phyloP scores from a whole-genome alignment of 495 filamentous ascomycete species.

The Amorphotheca resinae region DNA sequence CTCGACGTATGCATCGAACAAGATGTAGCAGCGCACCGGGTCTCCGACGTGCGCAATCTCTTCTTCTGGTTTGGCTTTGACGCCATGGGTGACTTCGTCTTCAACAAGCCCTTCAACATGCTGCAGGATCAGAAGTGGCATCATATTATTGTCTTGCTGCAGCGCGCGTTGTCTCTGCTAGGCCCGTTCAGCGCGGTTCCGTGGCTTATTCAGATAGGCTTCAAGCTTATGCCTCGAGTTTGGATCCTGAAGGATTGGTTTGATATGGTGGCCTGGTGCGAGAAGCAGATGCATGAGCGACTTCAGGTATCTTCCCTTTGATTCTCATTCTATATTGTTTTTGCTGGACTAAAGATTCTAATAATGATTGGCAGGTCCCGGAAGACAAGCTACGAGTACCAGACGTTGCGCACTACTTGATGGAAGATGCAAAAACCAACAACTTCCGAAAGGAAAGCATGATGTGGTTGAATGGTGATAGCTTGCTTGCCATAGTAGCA shows the following conservation, averaged over 20 bases:
- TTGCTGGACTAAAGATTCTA: too few species aligned
- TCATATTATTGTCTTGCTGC: slow-evolving; percentile 22
- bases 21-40: slow-evolving; percentile 4
- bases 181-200: slow-evolving; percentile 25
- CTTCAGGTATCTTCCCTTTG: too few species aligned
- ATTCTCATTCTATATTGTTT: too few species aligned
- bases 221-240: too few species aligned
- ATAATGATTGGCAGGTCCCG: too few species aligned
- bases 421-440: background rate
- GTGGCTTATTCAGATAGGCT: slow-evolving; percentile 29
- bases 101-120: slow-evolving; percentile 26
- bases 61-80: slow-evolving; percentile 27
- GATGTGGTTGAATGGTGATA: background rate
- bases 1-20: slow-evolving; percentile 19
- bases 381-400: too few species aligned
- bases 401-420: background rate
- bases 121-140: slow-evolving; percentile 23
- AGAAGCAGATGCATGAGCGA: too few species aligned
- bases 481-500: background rate
- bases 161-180: slow-evolving; percentile 24
- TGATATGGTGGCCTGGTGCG: too few species aligned
- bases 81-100: slow-evolving; percentile 4
- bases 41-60: slow-evolving; percentile 21
- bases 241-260: too few species aligned
- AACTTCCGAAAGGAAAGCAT: background rate